A percentile compares a stretch with the other conserved stretches of the same genome.
These are phyloP conservation scores for Penicillium angulare DNA, from an alignment of 495 filamentous ascomycete genomes.

Conservation along the genomic window DNA sequence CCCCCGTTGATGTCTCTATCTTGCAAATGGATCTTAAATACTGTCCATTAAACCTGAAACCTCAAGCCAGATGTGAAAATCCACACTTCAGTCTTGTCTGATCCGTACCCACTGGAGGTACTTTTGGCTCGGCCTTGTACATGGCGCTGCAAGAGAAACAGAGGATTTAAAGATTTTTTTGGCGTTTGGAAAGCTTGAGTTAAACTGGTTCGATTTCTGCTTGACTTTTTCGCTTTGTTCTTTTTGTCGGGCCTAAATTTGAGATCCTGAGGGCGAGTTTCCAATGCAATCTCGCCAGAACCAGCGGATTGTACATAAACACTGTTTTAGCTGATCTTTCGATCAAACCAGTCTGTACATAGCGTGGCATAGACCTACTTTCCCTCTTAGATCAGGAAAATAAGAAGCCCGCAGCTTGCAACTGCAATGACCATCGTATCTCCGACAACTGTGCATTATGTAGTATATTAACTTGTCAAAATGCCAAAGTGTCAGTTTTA, in stretches of 20 bases:
- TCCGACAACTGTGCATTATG: not conserved
- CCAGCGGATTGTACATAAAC: not conserved
- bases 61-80: too few species aligned
- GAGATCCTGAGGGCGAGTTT: too few species aligned
- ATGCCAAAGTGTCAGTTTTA: not conserved
- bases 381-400: too few species aligned
- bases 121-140: too few species aligned
- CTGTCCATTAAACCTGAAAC: not conserved
- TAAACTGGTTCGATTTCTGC: not conserved
- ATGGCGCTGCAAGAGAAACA: slow-evolving; percentile 8
- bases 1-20: slow-evolving; percentile 3
- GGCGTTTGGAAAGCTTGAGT: not conserved
- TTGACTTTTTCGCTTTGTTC: too few species aligned
- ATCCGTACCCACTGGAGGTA: too few species aligned
- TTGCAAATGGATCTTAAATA: slow-evolving; percentile 1
- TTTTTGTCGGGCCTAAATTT: too few species aligned
- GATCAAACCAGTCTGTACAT: not conserved
- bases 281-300: not conserved
- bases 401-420: too few species aligned
- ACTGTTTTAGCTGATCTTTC: not conserved
- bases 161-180: not conserved
- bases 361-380: not conserved
- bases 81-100: too few species aligned
- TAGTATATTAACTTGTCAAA: too few species aligned
- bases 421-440: too few species aligned